Conservation (phyloP, 208 protist species). For the Borovskyia barvae region DNA sequence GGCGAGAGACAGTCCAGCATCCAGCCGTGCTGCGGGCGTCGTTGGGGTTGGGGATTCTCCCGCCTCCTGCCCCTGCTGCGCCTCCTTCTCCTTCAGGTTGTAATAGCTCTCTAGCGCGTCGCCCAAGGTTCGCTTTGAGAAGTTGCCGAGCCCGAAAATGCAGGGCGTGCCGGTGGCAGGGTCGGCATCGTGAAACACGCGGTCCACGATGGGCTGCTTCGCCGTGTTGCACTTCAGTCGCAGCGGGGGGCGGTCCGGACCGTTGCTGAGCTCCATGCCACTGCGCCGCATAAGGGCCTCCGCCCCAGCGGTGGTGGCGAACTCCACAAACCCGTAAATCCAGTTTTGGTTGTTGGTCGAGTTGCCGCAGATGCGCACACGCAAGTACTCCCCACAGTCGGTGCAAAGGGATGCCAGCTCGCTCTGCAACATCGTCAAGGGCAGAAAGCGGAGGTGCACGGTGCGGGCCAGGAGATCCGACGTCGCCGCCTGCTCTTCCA, state of each 20-base stretch:
- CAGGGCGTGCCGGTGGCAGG: slow-evolving; percentile 32
- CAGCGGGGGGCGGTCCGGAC: slow-evolving; percentile 38
- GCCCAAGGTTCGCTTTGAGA: slow-evolving; percentile 52
- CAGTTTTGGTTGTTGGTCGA: slow-evolving; percentile 45
- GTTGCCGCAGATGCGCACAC: slow-evolving; percentile 71
- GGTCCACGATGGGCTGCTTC: slow-evolving; percentile 68
- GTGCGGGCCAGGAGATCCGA: slow-evolving; percentile 61
- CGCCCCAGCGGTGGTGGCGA: slow-evolving; percentile 36
- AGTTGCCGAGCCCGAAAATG: slow-evolving; percentile 65
- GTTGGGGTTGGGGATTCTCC: not conserved
- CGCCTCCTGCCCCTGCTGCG: slow-evolving; percentile 18
- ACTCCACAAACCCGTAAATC: slow-evolving; percentile 79
- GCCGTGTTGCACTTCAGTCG: slow-evolving; percentile 58
- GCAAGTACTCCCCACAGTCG: slow-evolving; percentile 60
- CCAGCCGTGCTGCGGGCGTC: not conserved
- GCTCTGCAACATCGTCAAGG: slow-evolving; percentile 51
- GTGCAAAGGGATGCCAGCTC: slow-evolving; percentile 56
- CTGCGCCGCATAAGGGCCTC: slow-evolving; percentile 44
- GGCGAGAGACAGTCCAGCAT: not conserved
- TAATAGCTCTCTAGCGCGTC: slow-evolving; percentile 72
- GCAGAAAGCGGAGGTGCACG: slow-evolving; percentile 68
- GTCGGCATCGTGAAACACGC: slow-evolving; percentile 71
- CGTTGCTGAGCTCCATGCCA: slow-evolving; percentile 58
- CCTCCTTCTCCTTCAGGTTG: slow-evolving; percentile 67
- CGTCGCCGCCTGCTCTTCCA: slow-evolving; percentile 39